Percentiles rank a stretch among this genome's conserved stretches.
Conservation (phyloP, 805 yeast genomes). For the Ascoidea tarda region DNA sequence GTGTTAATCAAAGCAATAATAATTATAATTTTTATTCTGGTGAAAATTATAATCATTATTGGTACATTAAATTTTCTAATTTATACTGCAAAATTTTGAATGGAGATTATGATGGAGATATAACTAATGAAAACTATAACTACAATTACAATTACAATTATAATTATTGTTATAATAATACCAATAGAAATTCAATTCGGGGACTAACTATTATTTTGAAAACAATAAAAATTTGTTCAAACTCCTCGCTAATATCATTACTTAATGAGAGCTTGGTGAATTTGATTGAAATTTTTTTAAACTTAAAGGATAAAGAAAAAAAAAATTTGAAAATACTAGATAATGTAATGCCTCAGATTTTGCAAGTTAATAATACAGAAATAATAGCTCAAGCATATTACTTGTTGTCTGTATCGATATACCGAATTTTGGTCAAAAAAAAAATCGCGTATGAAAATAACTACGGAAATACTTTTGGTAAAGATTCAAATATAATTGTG, state of each 20-base stretch:
- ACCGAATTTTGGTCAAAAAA: constrained; percentile 11
- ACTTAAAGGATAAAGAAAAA: constrained; percentile 21
- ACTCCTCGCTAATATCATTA: constrained; percentile 29
- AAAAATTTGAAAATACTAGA: constrained; percentile 30
- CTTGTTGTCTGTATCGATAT: constrained; percentile 16
- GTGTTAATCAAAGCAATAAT: constrained; percentile 3
- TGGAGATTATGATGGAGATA: constrained; percentile 19
- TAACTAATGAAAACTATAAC: not conserved
- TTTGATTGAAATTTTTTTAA: constrained; percentile 29
- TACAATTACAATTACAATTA: no score
- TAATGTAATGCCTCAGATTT: constrained; percentile 28
- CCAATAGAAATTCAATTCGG: constrained; percentile 22
- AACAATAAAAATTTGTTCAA: constrained; percentile 32
- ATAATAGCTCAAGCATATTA: constrained; percentile 25
- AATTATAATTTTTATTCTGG: constrained; percentile 13
- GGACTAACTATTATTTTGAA: constrained; percentile 35
- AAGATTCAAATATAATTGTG: not conserved
- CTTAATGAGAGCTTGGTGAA: constrained; percentile 32
- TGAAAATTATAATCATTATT: constrained; percentile 21
- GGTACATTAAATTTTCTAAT: constrained; percentile 31
- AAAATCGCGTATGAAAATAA: not conserved
- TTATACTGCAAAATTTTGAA: constrained; percentile 31
- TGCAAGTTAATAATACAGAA: constrained; percentile 25
- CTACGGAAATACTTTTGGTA: constrained; percentile 1
- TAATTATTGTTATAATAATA: no score